Evolutionary conservation across 2,329 filamentous ascomycete species (phyloP).

Genomic region (Xylariales sp.): DNA sequence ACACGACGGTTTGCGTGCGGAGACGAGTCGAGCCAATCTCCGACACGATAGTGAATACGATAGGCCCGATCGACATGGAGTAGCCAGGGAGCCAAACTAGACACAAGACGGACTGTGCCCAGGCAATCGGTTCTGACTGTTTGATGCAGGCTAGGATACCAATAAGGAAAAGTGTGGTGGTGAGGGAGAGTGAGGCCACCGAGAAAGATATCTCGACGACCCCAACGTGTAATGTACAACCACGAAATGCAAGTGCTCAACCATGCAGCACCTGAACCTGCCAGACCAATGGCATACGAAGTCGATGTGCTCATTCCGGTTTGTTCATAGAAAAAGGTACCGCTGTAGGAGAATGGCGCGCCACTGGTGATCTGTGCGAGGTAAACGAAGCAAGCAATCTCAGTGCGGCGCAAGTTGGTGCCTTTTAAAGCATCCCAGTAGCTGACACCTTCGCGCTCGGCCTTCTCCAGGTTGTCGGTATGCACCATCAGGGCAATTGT

Average conservation of each 20-base stretch:
- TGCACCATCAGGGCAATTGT: conserved; percentile 37
- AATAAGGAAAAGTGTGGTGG: conserved; percentile 27
- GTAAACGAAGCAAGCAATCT: conserved; percentile 38
- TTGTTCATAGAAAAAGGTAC: conserved; percentile 43
- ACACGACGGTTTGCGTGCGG: conserved; percentile 33
- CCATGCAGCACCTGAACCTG: conserved; percentile 6
- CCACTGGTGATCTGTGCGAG: conserved; percentile 37
- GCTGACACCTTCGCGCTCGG: conserved; percentile 29
- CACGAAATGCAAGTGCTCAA: conserved; percentile 31
- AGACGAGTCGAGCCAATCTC: conserved; percentile 37
- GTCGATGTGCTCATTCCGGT: conserved; percentile 32
- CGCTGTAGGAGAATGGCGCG: conserved; percentile 34
- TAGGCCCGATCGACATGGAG: conserved; percentile 35
- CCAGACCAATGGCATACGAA: conserved; percentile 25
- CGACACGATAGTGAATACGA: conserved; percentile 37
- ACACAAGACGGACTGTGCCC: conserved; percentile 29
- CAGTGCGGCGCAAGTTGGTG: conserved; percentile 39
- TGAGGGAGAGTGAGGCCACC: conserved; percentile 27
- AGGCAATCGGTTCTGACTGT: conserved; percentile 31
- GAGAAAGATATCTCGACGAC: conserved; percentile 29
- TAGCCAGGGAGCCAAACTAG: conserved; percentile 34
- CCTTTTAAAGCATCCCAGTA: conserved; percentile 45
- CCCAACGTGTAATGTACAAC: conserved; percentile 23
- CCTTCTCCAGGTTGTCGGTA: conserved; percentile 41
- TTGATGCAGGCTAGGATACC: conserved; percentile 30